phyloP scores from a whole-genome alignment of 78 protist species.

The Planoprotostelium fungivorum region DNA sequence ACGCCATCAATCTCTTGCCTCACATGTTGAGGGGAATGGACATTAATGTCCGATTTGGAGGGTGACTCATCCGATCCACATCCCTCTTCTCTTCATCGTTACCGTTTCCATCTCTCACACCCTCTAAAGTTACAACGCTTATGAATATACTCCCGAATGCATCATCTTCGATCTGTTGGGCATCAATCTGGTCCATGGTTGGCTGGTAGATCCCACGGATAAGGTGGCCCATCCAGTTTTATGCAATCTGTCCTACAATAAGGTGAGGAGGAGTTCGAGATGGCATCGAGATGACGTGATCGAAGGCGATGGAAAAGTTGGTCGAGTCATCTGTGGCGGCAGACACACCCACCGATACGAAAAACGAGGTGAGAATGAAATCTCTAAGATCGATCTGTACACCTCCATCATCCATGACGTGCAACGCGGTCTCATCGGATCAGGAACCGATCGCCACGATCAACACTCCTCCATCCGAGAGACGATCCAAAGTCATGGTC shows the following conservation, averaged over 20 bases:
- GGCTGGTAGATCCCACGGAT: slow-evolving; percentile 61
- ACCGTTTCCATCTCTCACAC: neutral
- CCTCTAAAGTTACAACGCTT: slow-evolving; percentile 22
- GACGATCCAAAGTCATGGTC: too few species aligned
- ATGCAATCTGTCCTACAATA: slow-evolving; percentile 29
- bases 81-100: too few species aligned
- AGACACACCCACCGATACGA: neutral
- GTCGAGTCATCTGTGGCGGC: neutral
- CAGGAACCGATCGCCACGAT: too few species aligned
- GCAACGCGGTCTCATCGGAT: too few species aligned
- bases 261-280: slow-evolving; percentile 27
- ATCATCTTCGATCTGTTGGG: slow-evolving; percentile 43
- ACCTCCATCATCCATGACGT: too few species aligned
- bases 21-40: neutral
- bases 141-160: slow-evolving; percentile 36
- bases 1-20: slow-evolving; percentile 1
- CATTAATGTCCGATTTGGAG: slow-evolving; percentile 4
- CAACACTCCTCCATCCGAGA: too few species aligned
- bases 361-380: neutral
- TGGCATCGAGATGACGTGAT: too few species aligned
- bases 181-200: slow-evolving; percentile 60
- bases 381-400: too few species aligned
- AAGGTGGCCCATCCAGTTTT: slow-evolving; percentile 28
- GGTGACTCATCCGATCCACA: too few species aligned
- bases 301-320: slow-evolving; percentile 5